Evolutionary conservation across 768 basidiomycete species (phyloP), one percentile per base, ranked within the genome.

Genomic region (Russula abietina): DNA sequence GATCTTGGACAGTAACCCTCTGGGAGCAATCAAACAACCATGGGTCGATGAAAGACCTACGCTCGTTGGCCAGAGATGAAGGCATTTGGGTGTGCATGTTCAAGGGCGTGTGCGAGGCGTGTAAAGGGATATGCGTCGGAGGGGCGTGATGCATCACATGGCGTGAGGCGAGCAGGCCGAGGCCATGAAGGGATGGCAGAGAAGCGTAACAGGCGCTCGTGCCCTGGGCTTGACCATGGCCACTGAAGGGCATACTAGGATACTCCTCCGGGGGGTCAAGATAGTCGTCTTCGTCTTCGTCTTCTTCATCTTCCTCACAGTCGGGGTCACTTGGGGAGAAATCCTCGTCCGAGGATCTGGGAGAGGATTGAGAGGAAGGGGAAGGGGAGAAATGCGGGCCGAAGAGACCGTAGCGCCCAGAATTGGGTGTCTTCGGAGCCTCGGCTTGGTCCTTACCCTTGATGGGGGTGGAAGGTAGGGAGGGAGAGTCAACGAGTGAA

Each of bases 331-430:
- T 64, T 39, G 55, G 62, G 48, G 62, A 64, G 19, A 64, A 59
- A 53, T 73, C 73, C 3, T 77, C 75, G 28, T 74, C 74, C 7
- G 59, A 68, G 46, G 76, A 71, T 0, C 74, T 49, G 71, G 57
- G 72, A 48, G 78, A 79, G 41, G 73, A 73, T 26, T 75, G 75
- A 5, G 80, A 82, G 30, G 78, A 78, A 1, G 76, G 73, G 30
- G 78, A 78, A 1, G 76, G 73, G 4, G 78, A 14, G 4, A 28
- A 78, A 1, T 38, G 62, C 61, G 65, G 61, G 46, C 62, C 70
- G 70, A 79, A 78, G 33, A 87, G 73, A 4, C 87, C 87, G 71
- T 85, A 89, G 58, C 86, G 82, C 12, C 86, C 86, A n/a, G 84
- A 78, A 57, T 69, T 71, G 12, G 76, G 71, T 65, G 70, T 73